Evolutionary conservation across 305 asterid species (phyloP), one percentile per base, ranked within the genome.

Genomic region (Fraxinus floribunda): DNA sequence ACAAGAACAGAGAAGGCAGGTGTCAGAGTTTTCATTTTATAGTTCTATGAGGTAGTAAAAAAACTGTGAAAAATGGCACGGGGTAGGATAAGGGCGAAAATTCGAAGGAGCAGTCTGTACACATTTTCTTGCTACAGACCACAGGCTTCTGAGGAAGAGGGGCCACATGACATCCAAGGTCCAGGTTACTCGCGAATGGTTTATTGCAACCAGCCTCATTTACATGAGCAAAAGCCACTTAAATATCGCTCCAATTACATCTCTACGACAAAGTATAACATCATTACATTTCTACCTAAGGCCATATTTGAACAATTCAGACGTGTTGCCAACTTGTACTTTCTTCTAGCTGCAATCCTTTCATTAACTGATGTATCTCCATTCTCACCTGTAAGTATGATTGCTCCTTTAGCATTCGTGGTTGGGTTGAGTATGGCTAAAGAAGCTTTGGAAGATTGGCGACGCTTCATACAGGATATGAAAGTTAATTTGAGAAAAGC

Each of bases 391-490:
- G 81, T 92, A 80, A 91, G 98, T 89, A 87, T 89, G 91, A 90
- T 93, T 84, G 95, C 94, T 62, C 98, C 98, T 1, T 78, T 95
- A 86, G 90, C 83, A 76, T 90, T 93, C 78, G 98, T 95, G 84
- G 96, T 92, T 35, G 97, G 98, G 18, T 83, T 94, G 89, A 91
- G 95, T 85, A 93, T 93, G 98, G 92, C 90, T 55, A 95, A 95
- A 87, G 98, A 95, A 81, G 97, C 97, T 26, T 80, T 93, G 73
- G 98, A 95, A 89, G 98, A 95, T 85, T 93, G 97, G 92, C 93
- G 95, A 62, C 81, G 98, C 78, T 91, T 92, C 85, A 88, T 92
- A 77, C 98, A 95, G 92, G 97, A 93, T 85, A 90, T 87, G 93
- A 89, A 88, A 84, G 91, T 92, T 80, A 90, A 90, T 86, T 81